A percentile compares a stretch with the other conserved stretches of the same genome.
Conservation (phyloP, 2,329 filamentous ascomycete genomes). For the Ophiostoma novo-ulmi region DNA sequence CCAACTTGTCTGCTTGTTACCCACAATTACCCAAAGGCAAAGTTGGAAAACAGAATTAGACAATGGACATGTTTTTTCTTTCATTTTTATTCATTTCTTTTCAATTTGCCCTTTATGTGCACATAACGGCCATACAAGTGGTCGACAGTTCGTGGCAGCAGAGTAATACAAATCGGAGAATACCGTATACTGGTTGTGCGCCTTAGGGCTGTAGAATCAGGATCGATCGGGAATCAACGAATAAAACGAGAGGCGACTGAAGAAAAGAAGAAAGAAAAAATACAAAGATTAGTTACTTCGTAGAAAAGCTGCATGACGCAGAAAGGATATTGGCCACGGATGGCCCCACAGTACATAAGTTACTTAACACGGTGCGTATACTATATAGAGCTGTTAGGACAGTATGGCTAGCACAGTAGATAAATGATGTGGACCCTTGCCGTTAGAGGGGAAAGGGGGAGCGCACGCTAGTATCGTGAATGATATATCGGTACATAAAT, state of each 20-base stretch:
- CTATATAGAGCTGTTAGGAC: background rate
- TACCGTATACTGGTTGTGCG: background rate
- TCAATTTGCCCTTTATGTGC: background rate
- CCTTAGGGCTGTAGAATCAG: constrained; percentile 5
- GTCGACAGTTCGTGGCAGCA: background rate
- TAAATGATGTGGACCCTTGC: constrained; percentile 5
- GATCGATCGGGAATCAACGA: background rate
- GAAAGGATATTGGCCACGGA: background rate
- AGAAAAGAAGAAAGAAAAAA: background rate
- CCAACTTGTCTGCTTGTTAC: background rate
- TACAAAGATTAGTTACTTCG: background rate
- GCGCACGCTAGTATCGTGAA: background rate
- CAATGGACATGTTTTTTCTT: background rate
- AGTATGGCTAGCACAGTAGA: background rate
- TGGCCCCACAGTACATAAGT: background rate
- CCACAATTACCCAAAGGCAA: background rate
- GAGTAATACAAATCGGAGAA: background rate
- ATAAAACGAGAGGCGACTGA: background rate
- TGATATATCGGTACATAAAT: background rate
- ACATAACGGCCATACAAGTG: background rate
- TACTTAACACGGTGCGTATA: background rate
- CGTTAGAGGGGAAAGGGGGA: background rate
- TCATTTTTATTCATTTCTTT: too few species aligned
- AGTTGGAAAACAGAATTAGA: background rate
- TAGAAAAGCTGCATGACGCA: constrained; percentile 3